Evolutionary conservation across 1,284 basidiomycete genomes (phyloP), one percentile per base, ranked within the genome.

Genomic region (Blastosporella zonata): DNA sequence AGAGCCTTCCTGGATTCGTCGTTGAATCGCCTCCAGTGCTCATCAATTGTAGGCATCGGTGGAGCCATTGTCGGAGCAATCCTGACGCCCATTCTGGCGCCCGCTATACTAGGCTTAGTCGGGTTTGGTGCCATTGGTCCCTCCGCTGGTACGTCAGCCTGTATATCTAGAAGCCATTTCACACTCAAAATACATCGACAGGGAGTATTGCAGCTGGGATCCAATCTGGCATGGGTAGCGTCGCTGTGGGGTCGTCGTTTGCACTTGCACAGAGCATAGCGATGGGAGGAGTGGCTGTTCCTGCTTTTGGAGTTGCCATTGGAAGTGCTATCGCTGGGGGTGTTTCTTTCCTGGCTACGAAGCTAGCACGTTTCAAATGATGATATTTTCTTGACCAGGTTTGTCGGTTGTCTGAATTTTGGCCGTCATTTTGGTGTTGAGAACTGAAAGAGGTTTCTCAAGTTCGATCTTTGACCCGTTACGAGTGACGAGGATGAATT

Each of bases 221-320:
- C 5, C 53, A 55, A 21, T 29, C 50, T 2, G 46, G 47, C 6
- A 37, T 55, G 3, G 53, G 53, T 8, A 44, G 17, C 13, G 42
- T 55, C 4, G 37, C 25, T 0, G 53, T 35, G 1, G 53, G 53
- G 7, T 55, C 53, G 0, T 3, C 36, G 2, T 55, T 55, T 27
- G 53, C 50, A 5, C 47, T 53, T 9, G 47, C 50, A 22, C 53
- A 55, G 20, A 47, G 43, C 23, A 55, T 55, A 9, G 53, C 53
- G 1, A 55, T 55, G 53, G 50, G 50, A 1, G 50, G 53, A 1
- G 43, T 41, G 3, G 47, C 44, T 5, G 53, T 53, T 1, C 53
- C 53, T 7, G 18, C 36, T 15, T 22, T 12, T 15, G 53, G 50
- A 6, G 6, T 55, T 12, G 41, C 42, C 2, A 27, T 28, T 12